A percentile compares a stretch with the other conserved stretches of the same genome.
phyloP scores from a whole-genome alignment of 75 land plant species.

The Picea glauca region DNA sequence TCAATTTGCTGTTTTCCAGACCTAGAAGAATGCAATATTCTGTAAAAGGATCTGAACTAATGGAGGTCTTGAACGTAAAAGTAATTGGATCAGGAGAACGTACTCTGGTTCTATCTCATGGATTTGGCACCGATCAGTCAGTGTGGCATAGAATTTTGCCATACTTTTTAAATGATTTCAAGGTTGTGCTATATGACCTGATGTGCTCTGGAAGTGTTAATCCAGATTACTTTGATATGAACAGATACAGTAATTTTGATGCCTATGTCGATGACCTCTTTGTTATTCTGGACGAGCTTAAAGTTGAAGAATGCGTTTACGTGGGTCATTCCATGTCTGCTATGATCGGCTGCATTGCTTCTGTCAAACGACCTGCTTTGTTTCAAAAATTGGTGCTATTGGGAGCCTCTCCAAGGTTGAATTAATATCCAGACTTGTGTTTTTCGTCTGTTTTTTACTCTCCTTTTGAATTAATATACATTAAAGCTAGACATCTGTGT shows the following conservation, averaged over 20 bases:
- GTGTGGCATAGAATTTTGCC: conserved; percentile 65
- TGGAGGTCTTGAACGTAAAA: conserved; percentile 56
- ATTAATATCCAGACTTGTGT: not conserved
- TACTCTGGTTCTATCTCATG: conserved; percentile 58
- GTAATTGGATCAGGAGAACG: conserved; percentile 47
- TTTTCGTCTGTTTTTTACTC: too few relatives aligned
- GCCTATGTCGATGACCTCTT: conserved; percentile 67
- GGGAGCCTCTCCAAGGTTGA: conserved; percentile 73
- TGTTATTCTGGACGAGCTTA: conserved; percentile 49
- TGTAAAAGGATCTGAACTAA: conserved; percentile 9
- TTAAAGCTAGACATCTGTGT: too few relatives aligned
- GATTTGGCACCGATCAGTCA: conserved; percentile 78
- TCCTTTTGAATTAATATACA: not conserved
- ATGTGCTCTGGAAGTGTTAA: conserved; percentile 74
- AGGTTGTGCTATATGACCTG: conserved; percentile 63
- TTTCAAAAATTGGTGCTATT: conserved; percentile 65
- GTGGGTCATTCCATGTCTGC: conserved; percentile 83
- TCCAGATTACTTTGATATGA: conserved; percentile 61
- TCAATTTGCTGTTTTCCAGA: too few relatives aligned
- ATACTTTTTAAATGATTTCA: conserved; percentile 33
- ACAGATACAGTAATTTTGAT: conserved; percentile 50
- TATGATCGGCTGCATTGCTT: conserved; percentile 68
- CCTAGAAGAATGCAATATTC: not conserved
- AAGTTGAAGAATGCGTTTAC: conserved; percentile 41
- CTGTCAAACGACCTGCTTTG: conserved; percentile 56